Percentiles rank a stretch among this genome's conserved stretches.
These are phyloP conservation scores for Pisolithus thermaeus DNA, from an alignment of 1,284 basidiomycete genomes.

Conservation along the genomic window DNA sequence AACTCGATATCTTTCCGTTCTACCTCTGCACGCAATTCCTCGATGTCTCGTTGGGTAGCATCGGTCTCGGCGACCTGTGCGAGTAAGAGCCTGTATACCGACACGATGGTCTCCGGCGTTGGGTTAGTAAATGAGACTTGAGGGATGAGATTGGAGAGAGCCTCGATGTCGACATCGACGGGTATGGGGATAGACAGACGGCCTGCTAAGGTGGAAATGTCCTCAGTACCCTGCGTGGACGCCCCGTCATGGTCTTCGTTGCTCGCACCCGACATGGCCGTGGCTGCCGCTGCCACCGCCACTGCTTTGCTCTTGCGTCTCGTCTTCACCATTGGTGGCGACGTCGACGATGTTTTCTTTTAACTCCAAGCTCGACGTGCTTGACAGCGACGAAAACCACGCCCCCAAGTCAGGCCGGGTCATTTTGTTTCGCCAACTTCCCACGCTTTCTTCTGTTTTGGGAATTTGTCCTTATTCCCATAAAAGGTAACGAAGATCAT, in stretches of 20 bases:
- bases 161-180: conserved; percentile 57
- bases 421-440: conserved; percentile 2
- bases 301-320: conserved; percentile 41
- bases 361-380: conserved; percentile 8
- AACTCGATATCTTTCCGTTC: conserved; percentile 71
- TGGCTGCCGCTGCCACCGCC: conserved; percentile 10
- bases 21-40: conserved; percentile 57
- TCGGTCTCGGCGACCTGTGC: conserved; percentile 52
- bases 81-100: conserved; percentile 57
- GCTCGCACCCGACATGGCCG: conserved; percentile 26
- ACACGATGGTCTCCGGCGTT: conserved; percentile 50
- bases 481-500: conserved; percentile 6
- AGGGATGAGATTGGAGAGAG: conserved; percentile 47
- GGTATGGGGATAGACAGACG: conserved; percentile 36
- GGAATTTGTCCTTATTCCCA: conserved; percentile 3
- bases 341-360: neutral
- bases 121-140: conserved; percentile 51
- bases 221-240: conserved; percentile 30
- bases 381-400: conserved; percentile 1
- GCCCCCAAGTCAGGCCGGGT: too few relatives aligned
- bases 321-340: conserved; percentile 28
- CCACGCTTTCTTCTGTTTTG: conserved; percentile 11
- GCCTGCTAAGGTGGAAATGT: conserved; percentile 12
- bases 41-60: conserved; percentile 49
- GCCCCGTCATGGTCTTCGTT: conserved; percentile 27